Conservation (phyloP, 2,329 filamentous ascomycete species). For the Sphaerulina populicola region DNA sequence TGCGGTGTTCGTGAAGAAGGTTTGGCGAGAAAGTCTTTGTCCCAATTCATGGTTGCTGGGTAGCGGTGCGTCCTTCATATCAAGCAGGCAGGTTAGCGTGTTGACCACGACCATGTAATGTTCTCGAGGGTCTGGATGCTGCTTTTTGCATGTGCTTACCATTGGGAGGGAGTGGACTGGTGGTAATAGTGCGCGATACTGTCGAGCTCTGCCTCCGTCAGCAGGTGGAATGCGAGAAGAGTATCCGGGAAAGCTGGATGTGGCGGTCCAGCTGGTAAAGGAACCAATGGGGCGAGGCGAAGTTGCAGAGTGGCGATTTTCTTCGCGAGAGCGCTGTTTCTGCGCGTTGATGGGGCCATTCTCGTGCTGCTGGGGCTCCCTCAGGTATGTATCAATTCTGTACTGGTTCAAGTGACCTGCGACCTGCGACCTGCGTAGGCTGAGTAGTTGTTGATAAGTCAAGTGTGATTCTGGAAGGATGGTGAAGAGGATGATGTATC, state of each 20-base stretch:
- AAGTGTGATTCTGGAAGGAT: not conserved
- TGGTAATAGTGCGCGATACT: conserved; percentile 64
- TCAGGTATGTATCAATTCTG: not conserved
- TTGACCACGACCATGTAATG: too few species aligned
- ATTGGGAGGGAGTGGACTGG: conserved; percentile 53
- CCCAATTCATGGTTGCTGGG: conserved; percentile 61
- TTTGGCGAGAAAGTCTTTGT: conserved; percentile 34
- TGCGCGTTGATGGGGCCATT: conserved; percentile 30
- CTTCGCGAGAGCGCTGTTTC: conserved; percentile 40
- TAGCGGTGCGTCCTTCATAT: conserved; percentile 48
- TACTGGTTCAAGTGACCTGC: conserved; percentile 7
- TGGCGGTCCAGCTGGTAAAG: conserved; percentile 48
- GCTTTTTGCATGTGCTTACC: conserved; percentile 15
- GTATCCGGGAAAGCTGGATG: conserved; percentile 59
- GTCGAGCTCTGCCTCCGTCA: conserved; percentile 64
- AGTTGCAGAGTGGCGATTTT: conserved; percentile 61
- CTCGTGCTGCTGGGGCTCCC: not conserved
- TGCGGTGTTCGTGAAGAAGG: conserved; percentile 5
- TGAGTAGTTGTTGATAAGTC: not conserved
- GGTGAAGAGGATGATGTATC: not conserved
- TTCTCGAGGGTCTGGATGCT: too few species aligned
- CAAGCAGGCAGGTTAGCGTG: too few species aligned
- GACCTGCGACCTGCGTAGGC: conserved; percentile 20
- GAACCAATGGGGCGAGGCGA: conserved; percentile 56
- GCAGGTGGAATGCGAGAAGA: conserved; percentile 63